Evolutionary conservation across 495 filamentous ascomycete species (phyloP), one percentile per base, ranked within the genome.

Genomic region (Hyaloscypha finlandica): DNA sequence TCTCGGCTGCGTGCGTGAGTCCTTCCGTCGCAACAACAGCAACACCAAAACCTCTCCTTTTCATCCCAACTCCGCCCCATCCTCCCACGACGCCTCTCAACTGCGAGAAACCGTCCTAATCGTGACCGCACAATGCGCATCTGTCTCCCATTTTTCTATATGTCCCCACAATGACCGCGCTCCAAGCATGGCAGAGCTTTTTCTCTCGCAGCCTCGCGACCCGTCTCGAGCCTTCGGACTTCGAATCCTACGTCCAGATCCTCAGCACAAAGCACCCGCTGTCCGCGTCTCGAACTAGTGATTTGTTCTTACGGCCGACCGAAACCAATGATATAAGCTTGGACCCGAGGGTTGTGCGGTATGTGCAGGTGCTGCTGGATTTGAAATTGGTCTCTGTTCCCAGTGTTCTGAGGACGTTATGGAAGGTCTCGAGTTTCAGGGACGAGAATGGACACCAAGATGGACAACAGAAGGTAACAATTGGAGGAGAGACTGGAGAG

Each of bases 281-380:
- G 22, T 75, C 80, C 4, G 75, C 81, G 14, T 56, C 64, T 16
- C 64, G 79, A 55, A 78, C 92, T 53, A 81, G 89, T 64, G 84
- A 89, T 64, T 71, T 90, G 3, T 79, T 89, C 35, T 77, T 92
- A 6, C 81, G 81, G 30, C 85, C 86, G 2, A 82, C 82, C 31
- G 73, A 31, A 31, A 14, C 9, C 22, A 82, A 82, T 59, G 76
- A 71, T 42, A 74, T 82, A 70, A 78, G 77, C 65, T 84, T 89
- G 76, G 90, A 93, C 68, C 87, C 87, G 29, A 81, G 90, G 54
- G 75, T 90, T 29, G 80, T 83, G 6, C 78, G 84, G 22, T 94
- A 93, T 76, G 74, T 90, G 35, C 81, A 89, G 73, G 80, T 80
- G 16, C 80, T 93, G 32, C 81, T 87, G 37, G 80, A 82, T 42